Percentiles rank a stretch among this genome's conserved stretches.
phyloP scores from a whole-genome alignment of 2,329 filamentous ascomycete species.

The Graphiopsis chlorocephala region DNA sequence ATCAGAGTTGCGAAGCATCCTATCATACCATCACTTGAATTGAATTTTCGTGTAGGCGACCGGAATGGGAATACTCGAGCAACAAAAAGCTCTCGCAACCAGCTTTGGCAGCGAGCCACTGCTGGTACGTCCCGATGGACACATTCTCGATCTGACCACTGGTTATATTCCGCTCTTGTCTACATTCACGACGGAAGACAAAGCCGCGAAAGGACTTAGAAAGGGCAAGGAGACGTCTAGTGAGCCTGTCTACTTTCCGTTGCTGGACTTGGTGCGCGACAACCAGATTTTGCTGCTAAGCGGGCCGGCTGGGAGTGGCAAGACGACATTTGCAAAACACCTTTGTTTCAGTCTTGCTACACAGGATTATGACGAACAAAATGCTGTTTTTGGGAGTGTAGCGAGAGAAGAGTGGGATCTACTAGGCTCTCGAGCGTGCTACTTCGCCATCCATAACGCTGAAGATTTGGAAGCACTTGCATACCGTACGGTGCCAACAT shows the following conservation, averaged over 20 bases:
- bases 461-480: not conserved
- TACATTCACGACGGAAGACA: slow-evolving; percentile 13
- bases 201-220: slow-evolving; percentile 12
- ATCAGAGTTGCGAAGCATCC: not conserved
- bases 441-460: not conserved
- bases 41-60: not conserved
- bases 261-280: slow-evolving; percentile 12
- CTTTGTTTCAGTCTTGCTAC: not conserved
- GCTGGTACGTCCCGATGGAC: slow-evolving; percentile 9
- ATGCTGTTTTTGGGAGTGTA: not conserved
- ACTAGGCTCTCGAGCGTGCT: not conserved
- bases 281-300: slow-evolving; percentile 4
- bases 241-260: not conserved
- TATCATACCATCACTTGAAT: not conserved
- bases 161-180: slow-evolving; percentile 14
- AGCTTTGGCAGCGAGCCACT: not conserved
- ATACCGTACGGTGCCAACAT: not conserved
- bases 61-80: not conserved
- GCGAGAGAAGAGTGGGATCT: not conserved
- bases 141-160: not conserved
- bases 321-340: slow-evolving; percentile 14
- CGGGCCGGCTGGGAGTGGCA: slow-evolving; percentile 9
- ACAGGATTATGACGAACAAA: not conserved
- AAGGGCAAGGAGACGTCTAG: not conserved
- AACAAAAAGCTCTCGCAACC: not conserved